Evolutionary conservation across 192 early-diverging fungal genomes (phyloP).

Genomic region (Umbelopsis ramanniana): DNA sequence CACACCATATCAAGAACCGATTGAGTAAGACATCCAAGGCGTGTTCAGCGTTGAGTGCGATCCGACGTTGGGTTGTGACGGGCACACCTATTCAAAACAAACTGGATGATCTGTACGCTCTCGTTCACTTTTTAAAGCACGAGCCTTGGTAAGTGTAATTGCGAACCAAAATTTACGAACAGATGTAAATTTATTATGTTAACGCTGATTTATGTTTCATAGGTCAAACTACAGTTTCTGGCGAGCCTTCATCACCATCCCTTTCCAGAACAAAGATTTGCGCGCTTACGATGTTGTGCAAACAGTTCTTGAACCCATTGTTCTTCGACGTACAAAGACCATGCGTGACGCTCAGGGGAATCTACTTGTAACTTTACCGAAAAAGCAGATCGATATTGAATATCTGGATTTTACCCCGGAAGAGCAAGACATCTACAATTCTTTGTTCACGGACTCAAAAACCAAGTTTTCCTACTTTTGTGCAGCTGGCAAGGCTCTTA

Average conservation of each 20-base stretch:
- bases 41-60: conserved; percentile 66
- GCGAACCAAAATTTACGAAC: no score
- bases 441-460: conserved; percentile 68
- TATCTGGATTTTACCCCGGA: conserved; percentile 65
- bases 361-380: conserved; percentile 79
- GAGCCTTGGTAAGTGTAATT: conserved; percentile 40
- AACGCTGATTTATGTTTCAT: not conserved
- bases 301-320: conserved; percentile 72
- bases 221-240: conserved; percentile 74
- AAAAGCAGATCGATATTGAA: conserved; percentile 60
- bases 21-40: conserved; percentile 77
- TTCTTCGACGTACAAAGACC: conserved; percentile 88
- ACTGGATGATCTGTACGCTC: conserved; percentile 84
- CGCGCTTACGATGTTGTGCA: conserved; percentile 56
- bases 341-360: conserved; percentile 73
- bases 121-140: conserved; percentile 80
- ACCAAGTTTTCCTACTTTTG: conserved; percentile 64
- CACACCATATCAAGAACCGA: conserved; percentile 88
- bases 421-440: conserved; percentile 73
- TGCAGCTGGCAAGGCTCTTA: conserved; percentile 61
- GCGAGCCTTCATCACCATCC: conserved; percentile 74
- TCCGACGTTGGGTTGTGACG: conserved; percentile 87
- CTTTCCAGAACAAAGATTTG: conserved; percentile 66
- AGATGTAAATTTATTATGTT: not conserved
- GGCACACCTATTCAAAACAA: conserved; percentile 85